Evolutionary conservation across 2,329 filamentous ascomycete species (phyloP).

Genomic region (Trichophyton mentagrophytes): DNA sequence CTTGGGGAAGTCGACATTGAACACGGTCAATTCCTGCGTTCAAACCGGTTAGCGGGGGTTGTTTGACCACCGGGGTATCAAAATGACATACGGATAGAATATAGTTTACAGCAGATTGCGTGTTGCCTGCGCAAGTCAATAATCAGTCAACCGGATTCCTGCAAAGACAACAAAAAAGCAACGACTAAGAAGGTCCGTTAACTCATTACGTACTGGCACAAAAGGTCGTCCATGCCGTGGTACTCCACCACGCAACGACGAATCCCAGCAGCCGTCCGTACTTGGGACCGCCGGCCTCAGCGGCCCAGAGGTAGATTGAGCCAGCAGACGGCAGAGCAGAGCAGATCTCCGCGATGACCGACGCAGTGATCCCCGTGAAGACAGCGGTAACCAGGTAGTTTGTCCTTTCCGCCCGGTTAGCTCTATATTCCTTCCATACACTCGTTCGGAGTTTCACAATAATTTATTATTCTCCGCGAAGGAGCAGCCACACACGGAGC

Average conservation of each 20-base stretch:
- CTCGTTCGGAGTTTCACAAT: neutral
- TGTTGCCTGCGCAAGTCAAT: slow-evolving; percentile 29
- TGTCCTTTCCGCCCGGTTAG: slow-evolving; percentile 31
- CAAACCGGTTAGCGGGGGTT: neutral
- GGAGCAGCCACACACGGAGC: neutral
- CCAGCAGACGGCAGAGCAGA: slow-evolving; percentile 47
- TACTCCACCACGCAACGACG: slow-evolving; percentile 53
- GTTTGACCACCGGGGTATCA: neutral
- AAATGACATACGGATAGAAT: slow-evolving; percentile 37
- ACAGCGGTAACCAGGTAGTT: slow-evolving; percentile 48
- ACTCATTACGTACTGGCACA: slow-evolving; percentile 33
- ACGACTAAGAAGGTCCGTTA: neutral
- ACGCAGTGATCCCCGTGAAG: slow-evolving; percentile 49
- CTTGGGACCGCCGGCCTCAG: slow-evolving; percentile 43
- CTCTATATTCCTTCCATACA: neutral
- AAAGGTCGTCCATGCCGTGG: slow-evolving; percentile 49
- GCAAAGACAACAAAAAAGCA: neutral
- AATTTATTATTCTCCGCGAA: neutral
- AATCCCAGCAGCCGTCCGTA: slow-evolving; percentile 47
- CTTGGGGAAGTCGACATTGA: slow-evolving; percentile 43
- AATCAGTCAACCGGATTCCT: neutral
- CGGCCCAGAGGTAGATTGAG: slow-evolving; percentile 51
- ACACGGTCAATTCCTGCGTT: slow-evolving; percentile 43
- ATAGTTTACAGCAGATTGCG: slow-evolving; percentile 40
- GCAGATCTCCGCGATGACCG: slow-evolving; percentile 49